phyloP scores from a whole-genome alignment of 1,284 basidiomycete genomes.

The Cutaneotrichosporon arboriforme region DNA sequence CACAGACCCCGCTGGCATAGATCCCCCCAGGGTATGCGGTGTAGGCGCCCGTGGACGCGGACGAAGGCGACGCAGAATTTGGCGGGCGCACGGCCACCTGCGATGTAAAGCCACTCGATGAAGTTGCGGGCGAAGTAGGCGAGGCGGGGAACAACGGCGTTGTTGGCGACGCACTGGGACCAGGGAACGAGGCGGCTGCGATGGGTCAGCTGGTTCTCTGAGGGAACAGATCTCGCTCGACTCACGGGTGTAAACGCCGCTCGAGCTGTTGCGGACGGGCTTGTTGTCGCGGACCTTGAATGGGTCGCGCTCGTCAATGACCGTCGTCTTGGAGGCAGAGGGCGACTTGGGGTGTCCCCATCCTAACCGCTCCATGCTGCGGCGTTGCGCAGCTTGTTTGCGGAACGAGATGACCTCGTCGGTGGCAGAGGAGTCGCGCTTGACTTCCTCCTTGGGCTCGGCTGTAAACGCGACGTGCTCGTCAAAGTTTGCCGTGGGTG shows the following conservation, averaged over 20 bases:
- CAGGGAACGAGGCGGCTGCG: conserved; percentile 14
- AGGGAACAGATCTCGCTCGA: background rate
- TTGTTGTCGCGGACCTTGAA: conserved; percentile 17
- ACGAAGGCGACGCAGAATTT: background rate
- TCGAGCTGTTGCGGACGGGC: conserved; percentile 8
- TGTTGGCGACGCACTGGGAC: background rate
- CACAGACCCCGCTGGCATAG: background rate
- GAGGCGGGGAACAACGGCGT: background rate
- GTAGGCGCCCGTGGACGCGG: background rate
- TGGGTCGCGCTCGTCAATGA: conserved; percentile 9
- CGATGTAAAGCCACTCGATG: too few species aligned
- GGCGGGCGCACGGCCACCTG: background rate
- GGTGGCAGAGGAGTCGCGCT: background rate
- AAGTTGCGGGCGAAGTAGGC: too few species aligned
- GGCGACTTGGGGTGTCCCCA: too few species aligned
- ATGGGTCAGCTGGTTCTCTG: background rate
- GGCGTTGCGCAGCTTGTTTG: too few species aligned
- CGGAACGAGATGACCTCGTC: conserved; percentile 1
- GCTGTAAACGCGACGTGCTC: background rate
- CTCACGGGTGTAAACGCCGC: conserved; percentile 22
- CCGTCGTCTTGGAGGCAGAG: too few species aligned
- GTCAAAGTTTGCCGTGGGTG: conserved; percentile 2
- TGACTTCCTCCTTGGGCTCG: background rate
- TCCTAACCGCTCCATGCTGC: too few species aligned
- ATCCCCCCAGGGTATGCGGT: too few species aligned